Evolutionary conservation across 1,284 basidiomycete genomes (phyloP).

Genomic region (Fomitopsis betulina): DNA sequence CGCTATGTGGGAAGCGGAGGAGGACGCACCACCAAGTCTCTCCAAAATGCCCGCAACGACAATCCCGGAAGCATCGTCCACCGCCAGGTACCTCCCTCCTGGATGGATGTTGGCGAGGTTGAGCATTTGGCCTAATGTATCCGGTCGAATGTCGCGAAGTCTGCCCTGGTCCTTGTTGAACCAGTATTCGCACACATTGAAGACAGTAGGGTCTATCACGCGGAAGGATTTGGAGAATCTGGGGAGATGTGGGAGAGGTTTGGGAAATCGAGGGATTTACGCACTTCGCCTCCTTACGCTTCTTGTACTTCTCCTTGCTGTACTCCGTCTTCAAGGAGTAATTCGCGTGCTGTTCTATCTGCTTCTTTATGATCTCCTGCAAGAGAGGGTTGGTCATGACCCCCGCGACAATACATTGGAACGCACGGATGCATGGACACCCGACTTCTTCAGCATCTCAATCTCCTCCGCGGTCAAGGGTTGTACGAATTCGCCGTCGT

Average conservation of each 20-base stretch:
- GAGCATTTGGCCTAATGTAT: conserved; percentile 87
- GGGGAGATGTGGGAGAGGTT: conserved; percentile 4
- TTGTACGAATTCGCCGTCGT: conserved; percentile 75
- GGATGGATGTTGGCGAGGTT: conserved; percentile 82
- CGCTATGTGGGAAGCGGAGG: not conserved
- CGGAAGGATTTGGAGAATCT: conserved; percentile 90
- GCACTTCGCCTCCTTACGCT: conserved; percentile 92
- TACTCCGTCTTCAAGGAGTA: conserved; percentile 94
- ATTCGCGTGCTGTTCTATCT: conserved; percentile 88
- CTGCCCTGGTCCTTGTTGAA: conserved; percentile 77
- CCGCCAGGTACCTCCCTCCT: conserved; percentile 83
- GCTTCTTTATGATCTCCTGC: conserved; percentile 88
- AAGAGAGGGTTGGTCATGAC: not conserved
- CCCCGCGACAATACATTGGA: not conserved
- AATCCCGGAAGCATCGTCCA: conserved; percentile 93
- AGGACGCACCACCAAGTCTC: conserved; percentile 70
- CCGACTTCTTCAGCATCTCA: conserved; percentile 71
- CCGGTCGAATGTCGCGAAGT: conserved; percentile 82
- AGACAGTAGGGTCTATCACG: conserved; percentile 83
- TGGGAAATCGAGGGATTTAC: conserved; percentile 18
- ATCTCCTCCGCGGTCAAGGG: conserved; percentile 81
- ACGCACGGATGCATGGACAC: conserved; percentile 67
- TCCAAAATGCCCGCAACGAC: conserved; percentile 84
- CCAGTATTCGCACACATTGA: conserved; percentile 90
- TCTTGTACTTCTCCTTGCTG: conserved; percentile 95